These are phyloP conservation scores for Botrytis paeoniae DNA, from an alignment of 2,329 filamentous ascomycete genomes.

Conservation along the genomic window DNA sequence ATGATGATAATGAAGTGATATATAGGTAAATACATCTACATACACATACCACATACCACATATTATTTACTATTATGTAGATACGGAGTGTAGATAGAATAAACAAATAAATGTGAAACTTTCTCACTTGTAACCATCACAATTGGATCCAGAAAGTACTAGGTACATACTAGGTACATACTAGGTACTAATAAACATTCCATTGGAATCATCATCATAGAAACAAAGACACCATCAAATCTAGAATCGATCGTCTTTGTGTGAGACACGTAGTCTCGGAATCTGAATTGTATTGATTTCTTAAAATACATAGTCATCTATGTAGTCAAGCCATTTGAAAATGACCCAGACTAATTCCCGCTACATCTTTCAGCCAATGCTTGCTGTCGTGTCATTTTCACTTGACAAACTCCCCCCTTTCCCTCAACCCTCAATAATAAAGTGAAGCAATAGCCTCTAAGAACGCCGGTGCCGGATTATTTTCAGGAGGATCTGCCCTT, in stretches of 20 bases:
- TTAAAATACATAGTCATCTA: conserved; percentile 18
- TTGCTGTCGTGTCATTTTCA: conserved; percentile 7
- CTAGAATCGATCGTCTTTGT: not conserved
- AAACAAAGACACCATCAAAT: not conserved
- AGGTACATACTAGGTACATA: too few relatives aligned
- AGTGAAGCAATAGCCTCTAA: conserved; percentile 21
- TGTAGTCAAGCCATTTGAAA: conserved; percentile 27
- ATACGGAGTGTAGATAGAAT: not conserved
- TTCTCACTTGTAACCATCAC: too few relatives aligned
- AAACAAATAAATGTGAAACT: not conserved
- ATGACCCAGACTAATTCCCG: conserved; percentile 17
- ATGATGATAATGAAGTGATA: too few relatives aligned
- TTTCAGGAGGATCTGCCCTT: conserved; percentile 6
- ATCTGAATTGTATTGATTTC: conserved; percentile 24
- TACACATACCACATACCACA: too few relatives aligned
- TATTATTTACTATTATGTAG: too few relatives aligned
- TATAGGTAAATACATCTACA: too few relatives aligned
- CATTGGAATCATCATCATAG: not conserved
- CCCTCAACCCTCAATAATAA: conserved; percentile 18
- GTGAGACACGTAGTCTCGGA: conserved; percentile 34
- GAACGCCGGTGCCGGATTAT: conserved; percentile 24
- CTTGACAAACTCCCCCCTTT: not conserved
- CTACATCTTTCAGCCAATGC: conserved; percentile 18
- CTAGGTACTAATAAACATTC: too few relatives aligned
- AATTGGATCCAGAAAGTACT: too few relatives aligned